Conservation (phyloP, 208 protist species). For the Spongospora subterranea region DNA sequence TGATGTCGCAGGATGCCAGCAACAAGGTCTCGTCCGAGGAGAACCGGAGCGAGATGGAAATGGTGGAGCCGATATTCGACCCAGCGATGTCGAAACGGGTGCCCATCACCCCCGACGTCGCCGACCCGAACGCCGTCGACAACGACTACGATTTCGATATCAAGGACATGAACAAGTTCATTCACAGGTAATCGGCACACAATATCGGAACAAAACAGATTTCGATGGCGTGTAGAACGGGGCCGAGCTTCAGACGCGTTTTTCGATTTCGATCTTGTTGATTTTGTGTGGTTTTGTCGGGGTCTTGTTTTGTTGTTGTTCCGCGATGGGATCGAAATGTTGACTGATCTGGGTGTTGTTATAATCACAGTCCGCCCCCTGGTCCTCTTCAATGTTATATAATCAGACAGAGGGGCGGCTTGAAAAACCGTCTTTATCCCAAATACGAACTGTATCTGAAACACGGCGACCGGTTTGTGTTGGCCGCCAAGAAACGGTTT, state of each 20-base stretch:
- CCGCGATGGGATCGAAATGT: too few relatives aligned
- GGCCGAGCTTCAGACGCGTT: too few relatives aligned
- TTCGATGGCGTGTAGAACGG: too few relatives aligned
- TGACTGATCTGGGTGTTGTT: background rate
- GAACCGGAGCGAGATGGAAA: background rate
- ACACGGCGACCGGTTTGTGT: conserved; percentile 70
- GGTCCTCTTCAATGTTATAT: conserved; percentile 43
- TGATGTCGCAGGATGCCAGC: background rate
- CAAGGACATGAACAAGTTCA: conserved; percentile 41
- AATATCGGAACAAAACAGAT: too few relatives aligned
- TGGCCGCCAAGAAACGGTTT: conserved; percentile 70
- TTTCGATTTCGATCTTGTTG: too few relatives aligned
- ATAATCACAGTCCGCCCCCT: background rate
- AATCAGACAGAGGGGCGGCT: background rate
- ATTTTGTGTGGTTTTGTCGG: too few relatives aligned
- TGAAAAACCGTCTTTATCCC: conserved; percentile 39
- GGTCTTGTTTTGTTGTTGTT: too few relatives aligned
- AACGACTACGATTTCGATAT: background rate
- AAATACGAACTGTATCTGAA: conserved; percentile 74
- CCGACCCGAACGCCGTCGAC: background rate
- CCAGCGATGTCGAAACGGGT: background rate
- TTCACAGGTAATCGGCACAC: background rate
- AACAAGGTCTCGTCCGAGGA: conserved; percentile 9
- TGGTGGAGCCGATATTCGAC: conserved; percentile 16
- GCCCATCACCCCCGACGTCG: background rate